phyloP scores from a whole-genome alignment of 306 rosid genomes.

The Abrus pulchellus region DNA sequence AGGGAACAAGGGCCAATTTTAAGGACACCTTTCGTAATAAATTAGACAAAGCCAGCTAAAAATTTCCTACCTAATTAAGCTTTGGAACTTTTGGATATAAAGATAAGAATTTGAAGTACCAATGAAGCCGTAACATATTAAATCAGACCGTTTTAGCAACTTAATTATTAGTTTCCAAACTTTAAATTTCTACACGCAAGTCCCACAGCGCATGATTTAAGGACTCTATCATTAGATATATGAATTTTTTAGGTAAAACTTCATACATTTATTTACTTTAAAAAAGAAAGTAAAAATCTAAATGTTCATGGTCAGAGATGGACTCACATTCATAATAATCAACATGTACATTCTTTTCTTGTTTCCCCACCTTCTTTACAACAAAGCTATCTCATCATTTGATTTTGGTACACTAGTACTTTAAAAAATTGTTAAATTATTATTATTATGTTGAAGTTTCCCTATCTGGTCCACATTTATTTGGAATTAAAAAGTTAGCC shows the following conservation, averaged over 20 bases:
- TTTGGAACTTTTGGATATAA: neutral
- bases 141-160: conserved; percentile 1
- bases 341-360: conserved; percentile 22
- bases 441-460: conserved; percentile 27
- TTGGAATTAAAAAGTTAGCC: conserved; percentile 13
- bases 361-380: conserved; percentile 39
- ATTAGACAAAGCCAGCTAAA: conserved; percentile 33
- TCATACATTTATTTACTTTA: neutral
- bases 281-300: conserved; percentile 17
- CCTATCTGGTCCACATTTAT: conserved; percentile 10
- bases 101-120: conserved; percentile 33
- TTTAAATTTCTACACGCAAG: conserved; percentile 42
- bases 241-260: neutral
- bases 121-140: conserved; percentile 6
- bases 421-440: conserved; percentile 29
- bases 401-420: conserved; percentile 36
- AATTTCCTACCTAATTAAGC: neutral
- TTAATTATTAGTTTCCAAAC: conserved; percentile 44
- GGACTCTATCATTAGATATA: conserved; percentile 27
- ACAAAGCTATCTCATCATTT: conserved; percentile 47
- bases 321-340: conserved; percentile 24
- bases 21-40: conserved; percentile 7
- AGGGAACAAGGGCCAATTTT: conserved; percentile 24
- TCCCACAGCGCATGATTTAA: conserved; percentile 51
- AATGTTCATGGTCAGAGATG: conserved; percentile 16